These are phyloP conservation scores for Cerrena zonata DNA, from an alignment of 1,284 basidiomycete species.

Conservation along the genomic window DNA sequence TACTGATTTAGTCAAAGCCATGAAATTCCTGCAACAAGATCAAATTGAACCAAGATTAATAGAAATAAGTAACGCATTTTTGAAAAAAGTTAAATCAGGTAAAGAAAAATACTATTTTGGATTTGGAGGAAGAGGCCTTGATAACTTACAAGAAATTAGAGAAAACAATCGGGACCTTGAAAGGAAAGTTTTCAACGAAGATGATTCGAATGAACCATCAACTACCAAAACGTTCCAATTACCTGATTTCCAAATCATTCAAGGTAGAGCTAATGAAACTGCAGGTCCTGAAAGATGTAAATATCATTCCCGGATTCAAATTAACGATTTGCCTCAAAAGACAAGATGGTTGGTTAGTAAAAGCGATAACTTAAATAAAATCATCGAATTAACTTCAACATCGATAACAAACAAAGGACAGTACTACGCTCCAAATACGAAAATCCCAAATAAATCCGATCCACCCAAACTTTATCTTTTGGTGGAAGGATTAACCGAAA, in stretches of 20 bases:
- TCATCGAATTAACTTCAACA: constrained; percentile 94
- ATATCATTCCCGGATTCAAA: no score
- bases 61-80: constrained; percentile 78
- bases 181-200: constrained; percentile 83
- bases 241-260: constrained; percentile 95
- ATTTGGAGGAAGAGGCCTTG: constrained; percentile 95
- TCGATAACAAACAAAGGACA: constrained; percentile 98
- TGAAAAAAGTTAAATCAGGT: constrained; percentile 89
- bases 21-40: constrained; percentile 94
- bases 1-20: constrained; percentile 89
- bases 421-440: constrained; percentile 89
- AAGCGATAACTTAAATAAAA: constrained; percentile 98
- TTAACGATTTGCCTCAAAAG: constrained; percentile 97
- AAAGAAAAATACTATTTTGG: constrained; percentile 92
- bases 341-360: constrained; percentile 99
- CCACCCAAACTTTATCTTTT: constrained; percentile 96
- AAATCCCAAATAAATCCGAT: constrained; percentile 87
- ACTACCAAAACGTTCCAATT: constrained; percentile 84
- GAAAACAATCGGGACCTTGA: constrained; percentile 90
- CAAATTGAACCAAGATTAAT: constrained; percentile 80
- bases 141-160: constrained; percentile 89
- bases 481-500: no score
- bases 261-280: no score
- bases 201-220: constrained; percentile 57
- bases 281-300: no score